A percentile compares a stretch with the other conserved stretches of the same genome.
These are phyloP conservation scores for Vigna reflexopilosa DNA, from an alignment of 306 rosid genomes.

Conservation along the genomic window DNA sequence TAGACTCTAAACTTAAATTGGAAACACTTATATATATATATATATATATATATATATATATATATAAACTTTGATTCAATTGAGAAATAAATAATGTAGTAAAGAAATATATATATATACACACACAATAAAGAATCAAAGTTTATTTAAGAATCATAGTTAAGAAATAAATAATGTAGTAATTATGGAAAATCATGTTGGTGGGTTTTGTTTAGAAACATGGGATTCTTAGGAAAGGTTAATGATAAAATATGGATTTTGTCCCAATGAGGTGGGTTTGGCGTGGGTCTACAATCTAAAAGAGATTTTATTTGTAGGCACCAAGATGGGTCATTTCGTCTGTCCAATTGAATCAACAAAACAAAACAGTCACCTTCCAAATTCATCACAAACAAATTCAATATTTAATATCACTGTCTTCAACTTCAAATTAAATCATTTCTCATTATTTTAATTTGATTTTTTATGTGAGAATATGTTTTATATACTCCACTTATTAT, in stretches of 20 bases:
- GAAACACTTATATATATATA: too few species aligned
- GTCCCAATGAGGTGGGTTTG: neutral
- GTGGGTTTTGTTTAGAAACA: neutral
- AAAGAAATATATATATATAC: too few species aligned
- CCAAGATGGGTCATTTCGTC: neutral
- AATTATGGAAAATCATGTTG: neutral
- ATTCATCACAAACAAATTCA: neutral
- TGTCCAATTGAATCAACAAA: conserved; percentile 37
- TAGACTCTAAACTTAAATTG: too few species aligned
- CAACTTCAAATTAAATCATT: too few species aligned
- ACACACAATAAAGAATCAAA: too few species aligned
- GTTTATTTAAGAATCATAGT: neutral
- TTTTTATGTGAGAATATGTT: too few species aligned
- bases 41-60: too few species aligned
- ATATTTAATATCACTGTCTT: too few species aligned
- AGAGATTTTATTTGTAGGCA: conserved; percentile 20
- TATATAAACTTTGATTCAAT: too few species aligned
- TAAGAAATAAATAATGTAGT: neutral
- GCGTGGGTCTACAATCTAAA: conserved; percentile 3
- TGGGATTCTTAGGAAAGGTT: neutral
- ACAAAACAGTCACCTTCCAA: conserved; percentile 46
- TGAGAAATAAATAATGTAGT: too few species aligned
- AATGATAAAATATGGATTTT: conserved; percentile 15
- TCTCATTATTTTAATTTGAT: too few species aligned
- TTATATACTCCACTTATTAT: too few species aligned